A percentile compares a stretch with the other conserved stretches of the same genome.
Conservation (phyloP, 2,329 filamentous ascomycete genomes). For the Leptographium radiaticola region DNA sequence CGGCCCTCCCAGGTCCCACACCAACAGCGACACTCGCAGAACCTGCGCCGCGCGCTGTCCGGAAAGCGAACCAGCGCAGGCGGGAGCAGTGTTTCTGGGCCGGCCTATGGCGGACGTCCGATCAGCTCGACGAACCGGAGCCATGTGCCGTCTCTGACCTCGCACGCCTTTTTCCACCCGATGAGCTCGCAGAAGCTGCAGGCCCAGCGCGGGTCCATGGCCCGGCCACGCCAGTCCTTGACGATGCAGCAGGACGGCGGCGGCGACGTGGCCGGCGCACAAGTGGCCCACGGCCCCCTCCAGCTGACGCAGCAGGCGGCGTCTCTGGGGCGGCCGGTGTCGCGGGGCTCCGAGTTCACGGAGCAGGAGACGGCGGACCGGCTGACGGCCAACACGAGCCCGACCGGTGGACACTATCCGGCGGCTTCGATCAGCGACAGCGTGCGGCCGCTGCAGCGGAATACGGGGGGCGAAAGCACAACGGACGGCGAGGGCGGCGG, state of each 20-base stretch:
- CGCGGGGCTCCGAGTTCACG: slow-evolving; percentile 69
- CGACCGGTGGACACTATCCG: slow-evolving; percentile 44
- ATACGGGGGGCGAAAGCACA: slow-evolving; percentile 7
- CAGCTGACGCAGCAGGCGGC: slow-evolving; percentile 7
- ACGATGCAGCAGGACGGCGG: background rate
- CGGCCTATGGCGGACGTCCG: slow-evolving; percentile 34
- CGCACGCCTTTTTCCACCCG: slow-evolving; percentile 85
- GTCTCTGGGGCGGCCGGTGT: slow-evolving; percentile 46
- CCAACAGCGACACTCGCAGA: slow-evolving; percentile 19
- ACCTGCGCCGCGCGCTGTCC: slow-evolving; percentile 39
- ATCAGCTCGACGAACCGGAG: slow-evolving; percentile 63
- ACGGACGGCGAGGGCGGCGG: background rate
- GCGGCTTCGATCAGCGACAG: slow-evolving; percentile 61
- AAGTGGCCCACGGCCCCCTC: background rate
- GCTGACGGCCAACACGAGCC: slow-evolving; percentile 61
- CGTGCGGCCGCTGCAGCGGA: slow-evolving; percentile 55
- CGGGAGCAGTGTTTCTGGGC: slow-evolving; percentile 26
- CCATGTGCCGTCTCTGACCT: slow-evolving; percentile 80
- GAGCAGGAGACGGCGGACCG: slow-evolving; percentile 60
- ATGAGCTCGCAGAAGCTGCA: slow-evolving; percentile 95
- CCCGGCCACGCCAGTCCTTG: slow-evolving; percentile 21
- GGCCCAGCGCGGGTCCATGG: slow-evolving; percentile 59
- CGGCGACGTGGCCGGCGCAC: background rate
- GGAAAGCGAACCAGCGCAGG: slow-evolving; percentile 28
- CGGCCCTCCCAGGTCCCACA: slow-evolving; percentile 24